Conservation (phyloP, 2,329 filamentous ascomycete genomes). For the Botryosphaeria agaves region DNA sequence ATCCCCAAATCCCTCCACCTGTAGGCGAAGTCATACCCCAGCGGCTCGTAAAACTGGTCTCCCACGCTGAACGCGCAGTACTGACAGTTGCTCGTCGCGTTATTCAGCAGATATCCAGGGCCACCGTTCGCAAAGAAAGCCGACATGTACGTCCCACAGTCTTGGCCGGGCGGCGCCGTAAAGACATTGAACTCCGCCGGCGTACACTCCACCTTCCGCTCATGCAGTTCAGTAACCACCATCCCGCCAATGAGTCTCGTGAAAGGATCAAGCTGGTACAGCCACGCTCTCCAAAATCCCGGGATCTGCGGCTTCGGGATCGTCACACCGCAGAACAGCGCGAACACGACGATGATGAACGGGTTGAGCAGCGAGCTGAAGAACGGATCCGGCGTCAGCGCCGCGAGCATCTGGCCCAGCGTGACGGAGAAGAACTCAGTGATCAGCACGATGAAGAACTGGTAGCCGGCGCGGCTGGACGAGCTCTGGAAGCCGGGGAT, state of each 20-base stretch:
- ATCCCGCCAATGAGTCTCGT: conserved; percentile 68
- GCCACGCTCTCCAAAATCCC: conserved; percentile 60
- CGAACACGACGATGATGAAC: conserved; percentile 66
- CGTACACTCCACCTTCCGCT: conserved; percentile 42
- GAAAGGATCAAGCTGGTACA: conserved; percentile 71
- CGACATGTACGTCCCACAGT: conserved; percentile 60
- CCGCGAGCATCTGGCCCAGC: conserved; percentile 57
- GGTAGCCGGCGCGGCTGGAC: conserved; percentile 56
- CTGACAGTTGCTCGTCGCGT: conserved; percentile 48
- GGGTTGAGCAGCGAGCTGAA: conserved; percentile 51
- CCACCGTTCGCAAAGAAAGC: conserved; percentile 53
- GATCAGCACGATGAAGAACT: conserved; percentile 71
- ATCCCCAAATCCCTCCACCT: conserved; percentile 78
- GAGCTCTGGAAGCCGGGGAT: conserved; percentile 55
- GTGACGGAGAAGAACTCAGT: conserved; percentile 76
- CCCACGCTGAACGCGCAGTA: conserved; percentile 73
- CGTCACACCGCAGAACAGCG: conserved; percentile 76
- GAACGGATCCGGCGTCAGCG: conserved; percentile 61
- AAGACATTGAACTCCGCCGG: conserved; percentile 49
- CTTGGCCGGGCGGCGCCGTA: conserved; percentile 44
- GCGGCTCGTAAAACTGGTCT: conserved; percentile 58
- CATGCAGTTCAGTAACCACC: conserved; percentile 61
- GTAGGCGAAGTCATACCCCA: conserved; percentile 48
- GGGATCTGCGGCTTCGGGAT: conserved; percentile 66
- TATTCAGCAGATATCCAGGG: conserved; percentile 52